Conservation (phyloP, 805 yeast genomes). For the Komagataella phaffii region DNA sequence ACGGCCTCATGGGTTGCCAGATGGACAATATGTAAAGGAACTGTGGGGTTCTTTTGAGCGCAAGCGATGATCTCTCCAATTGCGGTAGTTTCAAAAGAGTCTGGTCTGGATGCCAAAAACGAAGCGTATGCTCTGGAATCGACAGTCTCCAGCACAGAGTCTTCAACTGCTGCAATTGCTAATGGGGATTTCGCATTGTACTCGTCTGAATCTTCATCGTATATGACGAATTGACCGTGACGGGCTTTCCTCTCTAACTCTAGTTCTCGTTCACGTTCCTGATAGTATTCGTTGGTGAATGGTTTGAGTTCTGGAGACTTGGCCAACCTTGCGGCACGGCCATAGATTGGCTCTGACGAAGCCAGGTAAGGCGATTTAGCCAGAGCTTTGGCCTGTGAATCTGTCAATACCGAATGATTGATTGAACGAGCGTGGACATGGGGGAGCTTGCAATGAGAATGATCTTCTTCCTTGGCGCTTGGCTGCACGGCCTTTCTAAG, state of each 20-base stretch:
- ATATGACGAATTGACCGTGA: background rate
- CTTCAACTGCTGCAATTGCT: conserved; percentile 25
- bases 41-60: conserved; percentile 40
- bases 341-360: conserved; percentile 46
- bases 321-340: conserved; percentile 27
- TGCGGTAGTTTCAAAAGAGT: conserved; percentile 76
- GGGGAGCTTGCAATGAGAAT: conserved; percentile 19
- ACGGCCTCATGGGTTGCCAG: conserved; percentile 77
- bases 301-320: conserved; percentile 13
- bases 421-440: conserved; percentile 15
- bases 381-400: conserved; percentile 36
- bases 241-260: background rate
- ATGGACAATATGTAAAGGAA: conserved; percentile 81
- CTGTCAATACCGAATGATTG: conserved; percentile 24
- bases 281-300: background rate
- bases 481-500: conserved; percentile 8
- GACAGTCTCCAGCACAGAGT: conserved; percentile 24
- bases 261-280: background rate
- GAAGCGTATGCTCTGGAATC: conserved; percentile 59
- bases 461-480: conserved; percentile 11
- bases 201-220: conserved; percentile 3
- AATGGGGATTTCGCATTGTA: conserved; percentile 23
- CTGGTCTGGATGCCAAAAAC: conserved; percentile 80
- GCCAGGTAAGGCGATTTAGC: conserved; percentile 42
- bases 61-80: conserved; percentile 58